Base-by-base conservation (phyloP, 108 stramenopile genomes). In the Chaetoceros tenuissimus region DNA sequence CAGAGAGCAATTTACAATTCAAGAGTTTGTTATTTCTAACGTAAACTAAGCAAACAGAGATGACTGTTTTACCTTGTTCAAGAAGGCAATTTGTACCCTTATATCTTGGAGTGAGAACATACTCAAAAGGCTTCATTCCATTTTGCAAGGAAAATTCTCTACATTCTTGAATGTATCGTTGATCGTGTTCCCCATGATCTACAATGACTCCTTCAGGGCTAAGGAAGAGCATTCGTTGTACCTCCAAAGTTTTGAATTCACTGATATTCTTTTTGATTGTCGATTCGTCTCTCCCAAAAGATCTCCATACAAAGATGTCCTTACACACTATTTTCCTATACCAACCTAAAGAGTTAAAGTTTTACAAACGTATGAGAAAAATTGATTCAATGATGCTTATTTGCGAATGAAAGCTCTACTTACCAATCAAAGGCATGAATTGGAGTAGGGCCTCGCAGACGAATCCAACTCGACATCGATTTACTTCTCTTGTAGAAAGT, bases 71-170 rank as follows among this genome's bases (percentile, higher is more conserved):
- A 7, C 71, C 60, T 25, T 72, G 66, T 25, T 68, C 47, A 24
- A 72, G 48, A 0, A 77, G 63, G n/a, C 60, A 55, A 30, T 65
- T 61, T 3, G 62, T 58, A 23, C 75, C 75, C 48, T 77, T 73
- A 68, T 77, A 77, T 22, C 75, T 56, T 7, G 75, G 75, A 2
- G 75, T 77, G 1, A 77, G 48, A 1, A 72, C 63, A 31, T 73
- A 73, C 21, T 72, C 72, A 60, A 77, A 77, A 46, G 75, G 75
- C 23, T 60, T 23, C 24, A 71, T 59, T 0, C 57, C 46, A 22
- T 66, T 59, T 17, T 64, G 44, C 1, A 59, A 16, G 53, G 67
- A 68, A 30, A 77, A 77, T 53, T 64, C 47, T 13, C 63, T 46
- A 51, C 75, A 77, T 31, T 46, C 47, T 24, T 54, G 20, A 13